Evolutionary conservation across 192 early-diverging fungal genomes (phyloP).

Genomic region (Rhizophagus clarus): DNA sequence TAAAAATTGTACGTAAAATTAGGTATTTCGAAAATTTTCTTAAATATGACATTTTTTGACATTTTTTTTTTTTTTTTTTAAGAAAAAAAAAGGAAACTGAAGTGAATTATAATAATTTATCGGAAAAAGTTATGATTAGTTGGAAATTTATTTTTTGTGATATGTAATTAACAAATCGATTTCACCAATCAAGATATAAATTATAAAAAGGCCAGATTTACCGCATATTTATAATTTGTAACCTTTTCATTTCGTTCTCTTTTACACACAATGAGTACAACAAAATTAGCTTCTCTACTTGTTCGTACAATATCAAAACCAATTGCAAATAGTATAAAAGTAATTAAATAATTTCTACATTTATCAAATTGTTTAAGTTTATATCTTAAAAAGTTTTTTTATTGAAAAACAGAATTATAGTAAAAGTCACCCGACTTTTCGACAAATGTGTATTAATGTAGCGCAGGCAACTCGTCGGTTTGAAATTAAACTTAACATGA

Average conservation of each 20-base stretch:
- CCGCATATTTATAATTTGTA: too few relatives aligned
- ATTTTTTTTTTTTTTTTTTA: too few relatives aligned
- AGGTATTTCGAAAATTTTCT: too few relatives aligned
- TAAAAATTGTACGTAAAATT: too few relatives aligned
- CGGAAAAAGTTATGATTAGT: too few relatives aligned
- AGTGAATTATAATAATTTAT: too few relatives aligned
- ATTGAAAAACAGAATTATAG: slow-evolving; percentile 26
- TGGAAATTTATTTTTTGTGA: too few relatives aligned
- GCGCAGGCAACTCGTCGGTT: slow-evolving; percentile 72
- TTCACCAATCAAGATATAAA: too few relatives aligned
- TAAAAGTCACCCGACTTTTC: slow-evolving; percentile 62
- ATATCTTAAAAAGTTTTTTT: not conserved
- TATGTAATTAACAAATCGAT: too few relatives aligned
- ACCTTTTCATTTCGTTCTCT: not conserved
- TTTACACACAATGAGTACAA: slow-evolving; percentile 54
- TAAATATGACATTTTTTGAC: too few relatives aligned
- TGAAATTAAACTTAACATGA: slow-evolving; percentile 86
- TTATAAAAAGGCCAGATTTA: too few relatives aligned
- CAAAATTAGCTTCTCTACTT: slow-evolving; percentile 64
- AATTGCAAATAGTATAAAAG: slow-evolving; percentile 53
- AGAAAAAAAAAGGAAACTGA: too few relatives aligned
- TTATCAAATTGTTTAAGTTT: not conserved
- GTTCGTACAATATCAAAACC: slow-evolving; percentile 70
- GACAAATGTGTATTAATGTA: slow-evolving; percentile 71
- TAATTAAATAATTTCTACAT: slow-evolving; percentile 38